These are phyloP conservation scores for Paralagenidium karlingii DNA, from an alignment of 352 stramenopile species.

Conservation along the genomic window DNA sequence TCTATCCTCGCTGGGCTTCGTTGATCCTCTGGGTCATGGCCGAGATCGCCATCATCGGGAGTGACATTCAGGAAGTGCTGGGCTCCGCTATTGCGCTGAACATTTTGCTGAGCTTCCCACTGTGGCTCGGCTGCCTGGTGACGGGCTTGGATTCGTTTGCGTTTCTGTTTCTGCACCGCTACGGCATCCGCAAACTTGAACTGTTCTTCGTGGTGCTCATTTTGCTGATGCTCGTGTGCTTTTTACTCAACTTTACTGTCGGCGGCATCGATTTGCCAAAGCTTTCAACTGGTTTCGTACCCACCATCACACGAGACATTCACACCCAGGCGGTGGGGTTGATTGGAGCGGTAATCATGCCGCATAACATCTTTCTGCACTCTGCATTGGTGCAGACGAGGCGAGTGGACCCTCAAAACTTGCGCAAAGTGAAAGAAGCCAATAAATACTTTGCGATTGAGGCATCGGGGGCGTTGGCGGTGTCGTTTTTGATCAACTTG, in stretches of 20 bases:
- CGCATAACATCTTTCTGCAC: conserved; percentile 94
- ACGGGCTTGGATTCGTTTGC: conserved; percentile 87
- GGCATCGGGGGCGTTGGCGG: conserved; percentile 80
- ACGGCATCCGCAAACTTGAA: conserved; percentile 90
- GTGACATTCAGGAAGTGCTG: conserved; percentile 88
- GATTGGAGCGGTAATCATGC: conserved; percentile 93
- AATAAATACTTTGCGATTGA: conserved; percentile 94
- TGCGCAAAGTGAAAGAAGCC: conserved; percentile 59
- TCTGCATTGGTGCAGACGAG: conserved; percentile 79
- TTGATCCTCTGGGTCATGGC: conserved; percentile 87
- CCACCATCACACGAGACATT: conserved; percentile 55
- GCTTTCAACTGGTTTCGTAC: conserved; percentile 72
- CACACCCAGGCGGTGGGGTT: conserved; percentile 85
- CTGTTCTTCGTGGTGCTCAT: conserved; percentile 89
- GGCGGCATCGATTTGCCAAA: conserved; percentile 58
- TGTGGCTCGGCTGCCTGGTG: conserved; percentile 86
- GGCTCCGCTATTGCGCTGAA: conserved; percentile 87
- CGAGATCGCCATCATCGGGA: conserved; percentile 88
- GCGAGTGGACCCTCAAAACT: conserved; percentile 39
- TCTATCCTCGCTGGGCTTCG: conserved; percentile 68
- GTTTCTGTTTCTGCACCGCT: conserved; percentile 88
- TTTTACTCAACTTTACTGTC: conserved; percentile 85
- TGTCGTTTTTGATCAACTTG: conserved; percentile 94
- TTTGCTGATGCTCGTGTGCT: conserved; percentile 87
- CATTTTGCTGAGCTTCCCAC: conserved; percentile 82